Evolutionary conservation across 192 early-diverging fungal species (phyloP).

Genomic region (Coemansia sp.): DNA sequence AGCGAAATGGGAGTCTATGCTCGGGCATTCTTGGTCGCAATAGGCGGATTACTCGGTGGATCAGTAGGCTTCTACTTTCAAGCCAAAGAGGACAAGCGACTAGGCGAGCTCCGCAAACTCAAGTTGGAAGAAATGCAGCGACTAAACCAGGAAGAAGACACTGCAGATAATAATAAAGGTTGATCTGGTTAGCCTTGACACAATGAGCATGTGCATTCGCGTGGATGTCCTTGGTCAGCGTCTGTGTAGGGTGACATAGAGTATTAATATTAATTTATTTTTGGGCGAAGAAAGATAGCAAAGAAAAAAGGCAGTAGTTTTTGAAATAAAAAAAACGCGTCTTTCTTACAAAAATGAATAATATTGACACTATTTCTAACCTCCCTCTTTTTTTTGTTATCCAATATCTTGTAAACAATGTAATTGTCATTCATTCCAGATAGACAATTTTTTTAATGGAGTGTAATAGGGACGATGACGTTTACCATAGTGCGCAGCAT

Average conservation of each 20-base stretch:
- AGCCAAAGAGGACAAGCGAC: conserved; percentile 34
- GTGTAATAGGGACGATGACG: background rate
- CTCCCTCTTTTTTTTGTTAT: background rate
- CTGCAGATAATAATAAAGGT: background rate
- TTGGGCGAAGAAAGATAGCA: background rate
- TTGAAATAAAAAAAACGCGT: background rate
- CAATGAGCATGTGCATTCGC: conserved; percentile 28
- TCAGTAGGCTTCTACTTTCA: conserved; percentile 50
- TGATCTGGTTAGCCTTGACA: conserved; percentile 15
- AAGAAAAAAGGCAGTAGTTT: background rate
- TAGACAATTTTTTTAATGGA: background rate
- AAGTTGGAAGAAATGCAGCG: conserved; percentile 44
- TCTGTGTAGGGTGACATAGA: background rate
- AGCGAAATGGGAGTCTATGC: conserved; percentile 37
- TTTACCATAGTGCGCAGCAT: background rate
- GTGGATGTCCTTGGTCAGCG: conserved; percentile 12
- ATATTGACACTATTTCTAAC: background rate
- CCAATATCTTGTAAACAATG: background rate
- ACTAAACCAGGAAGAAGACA: conserved; percentile 23
- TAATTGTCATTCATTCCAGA: background rate
- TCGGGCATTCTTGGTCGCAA: conserved; percentile 39
- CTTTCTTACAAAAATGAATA: background rate
- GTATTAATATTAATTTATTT: background rate
- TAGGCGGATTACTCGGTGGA: conserved; percentile 47
- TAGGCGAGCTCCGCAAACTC: conserved; percentile 39